Conservation (phyloP, 192 early-diverging fungal species). For the Dimargaris cristalligena region DNA sequence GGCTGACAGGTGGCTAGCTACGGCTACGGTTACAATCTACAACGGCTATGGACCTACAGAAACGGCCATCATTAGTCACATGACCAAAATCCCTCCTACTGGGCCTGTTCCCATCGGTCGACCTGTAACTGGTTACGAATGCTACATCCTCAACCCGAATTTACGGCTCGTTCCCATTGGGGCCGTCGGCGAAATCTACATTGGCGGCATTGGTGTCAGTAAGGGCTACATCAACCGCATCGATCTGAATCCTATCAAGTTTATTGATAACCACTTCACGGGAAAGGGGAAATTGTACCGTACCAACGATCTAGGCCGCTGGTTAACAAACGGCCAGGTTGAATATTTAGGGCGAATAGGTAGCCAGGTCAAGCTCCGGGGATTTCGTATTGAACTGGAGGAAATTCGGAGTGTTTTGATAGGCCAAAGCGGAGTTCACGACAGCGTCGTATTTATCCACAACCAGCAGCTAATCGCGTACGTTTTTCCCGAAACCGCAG, state of each 20-base stretch:
- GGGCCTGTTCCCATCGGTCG: slow-evolving; percentile 14
- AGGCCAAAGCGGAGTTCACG: slow-evolving; percentile 10
- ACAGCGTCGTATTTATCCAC: slow-evolving; percentile 15
- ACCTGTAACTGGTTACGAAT: slow-evolving; percentile 9
- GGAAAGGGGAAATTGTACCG: slow-evolving; percentile 16
- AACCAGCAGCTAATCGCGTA: neutral
- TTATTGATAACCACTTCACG: slow-evolving; percentile 22
- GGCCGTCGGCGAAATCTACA: slow-evolving; percentile 20
- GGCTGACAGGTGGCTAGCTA: neutral
- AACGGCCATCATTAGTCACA: slow-evolving; percentile 13
- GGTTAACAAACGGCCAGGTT: slow-evolving; percentile 18
- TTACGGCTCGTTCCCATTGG: slow-evolving; percentile 16
- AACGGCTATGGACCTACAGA: slow-evolving; percentile 26
- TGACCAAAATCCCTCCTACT: neutral
- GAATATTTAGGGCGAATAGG: slow-evolving; percentile 19
- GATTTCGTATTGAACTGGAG: slow-evolving; percentile 18
- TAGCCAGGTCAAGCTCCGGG: slow-evolving; percentile 23
- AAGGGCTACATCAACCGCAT: slow-evolving; percentile 13
- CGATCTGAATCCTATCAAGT: slow-evolving; percentile 18
- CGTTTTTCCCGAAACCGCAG: too few relatives aligned
- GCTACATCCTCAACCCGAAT: slow-evolving; percentile 18
- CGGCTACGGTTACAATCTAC: neutral
- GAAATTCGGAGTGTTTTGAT: slow-evolving; percentile 16
- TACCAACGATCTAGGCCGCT: slow-evolving; percentile 18
- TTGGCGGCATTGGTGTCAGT: slow-evolving; percentile 17